Evolutionary conservation across 1,284 basidiomycete genomes (phyloP).

Genomic region (Cutaneotrichosporon cutaneum): DNA sequence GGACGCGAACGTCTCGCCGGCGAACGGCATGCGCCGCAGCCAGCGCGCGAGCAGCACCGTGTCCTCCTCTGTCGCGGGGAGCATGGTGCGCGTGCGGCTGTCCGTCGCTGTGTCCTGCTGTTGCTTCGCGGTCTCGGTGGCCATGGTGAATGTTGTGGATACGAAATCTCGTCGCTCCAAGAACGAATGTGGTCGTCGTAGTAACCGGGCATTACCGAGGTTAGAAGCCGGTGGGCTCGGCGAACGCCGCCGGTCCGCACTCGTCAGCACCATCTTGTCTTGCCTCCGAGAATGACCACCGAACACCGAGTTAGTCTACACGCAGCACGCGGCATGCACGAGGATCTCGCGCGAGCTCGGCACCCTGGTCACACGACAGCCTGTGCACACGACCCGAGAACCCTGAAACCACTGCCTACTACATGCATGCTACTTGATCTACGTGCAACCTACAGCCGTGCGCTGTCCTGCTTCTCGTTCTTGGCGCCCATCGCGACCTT

Average conservation of each 20-base stretch:
- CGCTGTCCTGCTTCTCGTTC: constrained; percentile 53
- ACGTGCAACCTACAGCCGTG: constrained; percentile 38
- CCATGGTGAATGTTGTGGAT: neutral
- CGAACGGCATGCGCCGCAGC: constrained; percentile 14
- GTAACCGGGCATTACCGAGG: neutral
- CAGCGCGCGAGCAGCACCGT: constrained; percentile 6
- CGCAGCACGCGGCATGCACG: no score
- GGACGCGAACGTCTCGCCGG: constrained; percentile 11
- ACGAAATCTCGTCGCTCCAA: neutral
- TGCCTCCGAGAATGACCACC: no score
- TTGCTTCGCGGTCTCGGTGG: neutral
- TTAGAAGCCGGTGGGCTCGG: neutral
- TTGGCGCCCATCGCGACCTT: constrained; percentile 61
- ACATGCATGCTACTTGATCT: neutral
- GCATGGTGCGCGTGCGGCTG: constrained; percentile 4
- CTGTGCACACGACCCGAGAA: no score
- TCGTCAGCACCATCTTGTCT: no score
- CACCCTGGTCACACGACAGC: no score
- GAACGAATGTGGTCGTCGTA: neutral
- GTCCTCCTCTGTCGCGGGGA: constrained; percentile 15
- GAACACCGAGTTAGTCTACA: no score
- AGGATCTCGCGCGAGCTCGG: no score
- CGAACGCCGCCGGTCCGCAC: neutral
- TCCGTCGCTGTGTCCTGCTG: constrained; percentile 1
- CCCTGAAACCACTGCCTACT: neutral